phyloP scores from a whole-genome alignment of 495 filamentous ascomycete genomes.

The Lasiosphaeris hirsuta region DNA sequence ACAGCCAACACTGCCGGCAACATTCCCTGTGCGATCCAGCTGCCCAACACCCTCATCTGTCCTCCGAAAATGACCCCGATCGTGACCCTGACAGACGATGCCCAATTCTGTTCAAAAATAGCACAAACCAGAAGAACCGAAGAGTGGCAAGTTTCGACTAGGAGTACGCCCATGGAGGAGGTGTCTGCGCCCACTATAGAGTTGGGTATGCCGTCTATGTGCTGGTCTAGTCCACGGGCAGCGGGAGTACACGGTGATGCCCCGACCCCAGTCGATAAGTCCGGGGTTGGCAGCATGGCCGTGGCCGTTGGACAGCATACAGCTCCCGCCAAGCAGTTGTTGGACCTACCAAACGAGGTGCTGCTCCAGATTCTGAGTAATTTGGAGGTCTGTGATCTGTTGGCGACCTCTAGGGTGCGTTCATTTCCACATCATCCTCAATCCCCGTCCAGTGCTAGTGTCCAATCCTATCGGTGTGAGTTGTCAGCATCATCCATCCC shows the following conservation, averaged over 20 bases:
- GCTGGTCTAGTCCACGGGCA: not conserved
- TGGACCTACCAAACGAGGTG: conserved; percentile 53
- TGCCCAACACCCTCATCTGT: not conserved
- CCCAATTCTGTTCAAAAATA: not conserved
- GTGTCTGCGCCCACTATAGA: too few relatives aligned
- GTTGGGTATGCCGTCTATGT: not conserved
- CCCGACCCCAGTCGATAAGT: not conserved
- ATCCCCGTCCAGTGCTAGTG: too few relatives aligned
- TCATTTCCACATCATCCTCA: conserved; percentile 9
- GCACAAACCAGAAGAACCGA: not conserved
- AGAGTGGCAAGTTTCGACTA: not conserved
- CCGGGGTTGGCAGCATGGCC: not conserved
- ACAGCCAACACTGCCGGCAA: not conserved
- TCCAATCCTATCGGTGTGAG: too few relatives aligned
- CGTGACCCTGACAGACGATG: not conserved
- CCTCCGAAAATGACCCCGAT: too few relatives aligned
- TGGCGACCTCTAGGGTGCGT: conserved; percentile 53
- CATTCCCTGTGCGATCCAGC: not conserved
- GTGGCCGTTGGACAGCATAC: not conserved
- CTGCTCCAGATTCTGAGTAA: conserved; percentile 51
- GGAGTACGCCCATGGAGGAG: too few relatives aligned
- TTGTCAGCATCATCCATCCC: too few relatives aligned
- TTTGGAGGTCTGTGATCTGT: conserved; percentile 57
- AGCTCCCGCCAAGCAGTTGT: conserved; percentile 5
- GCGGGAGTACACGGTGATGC: not conserved